These are phyloP conservation scores for Lasiodiplodia hormozganensis DNA, from an alignment of 2,329 filamentous ascomycete species.

Conservation along the genomic window DNA sequence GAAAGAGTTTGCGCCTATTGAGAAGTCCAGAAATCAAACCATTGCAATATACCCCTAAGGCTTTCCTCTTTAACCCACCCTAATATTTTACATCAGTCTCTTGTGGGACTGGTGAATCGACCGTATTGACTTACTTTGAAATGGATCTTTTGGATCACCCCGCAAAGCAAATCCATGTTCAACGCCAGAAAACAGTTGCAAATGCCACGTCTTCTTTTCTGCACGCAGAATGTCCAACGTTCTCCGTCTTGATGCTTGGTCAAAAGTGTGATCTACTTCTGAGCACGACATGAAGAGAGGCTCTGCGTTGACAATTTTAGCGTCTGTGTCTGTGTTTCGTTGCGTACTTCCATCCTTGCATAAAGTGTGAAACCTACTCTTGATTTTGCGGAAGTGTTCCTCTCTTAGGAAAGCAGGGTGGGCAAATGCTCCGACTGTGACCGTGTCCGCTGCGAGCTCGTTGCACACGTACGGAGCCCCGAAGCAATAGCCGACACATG, in stretches of 20 bases:
- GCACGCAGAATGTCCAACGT: slow-evolving; percentile 54
- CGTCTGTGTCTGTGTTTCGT: no score
- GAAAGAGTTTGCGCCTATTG: neutral
- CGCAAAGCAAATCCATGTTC: slow-evolving; percentile 46
- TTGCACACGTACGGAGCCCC: slow-evolving; percentile 55
- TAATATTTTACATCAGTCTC: no score
- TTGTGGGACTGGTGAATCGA: no score
- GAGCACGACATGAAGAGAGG: slow-evolving; percentile 41
- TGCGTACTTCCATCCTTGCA: no score
- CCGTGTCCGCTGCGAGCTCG: slow-evolving; percentile 46
- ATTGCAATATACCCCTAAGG: neutral
- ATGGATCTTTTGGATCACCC: slow-evolving; percentile 52
- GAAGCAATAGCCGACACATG: slow-evolving; percentile 51
- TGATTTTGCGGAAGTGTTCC: neutral
- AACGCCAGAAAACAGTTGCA: slow-evolving; percentile 44
- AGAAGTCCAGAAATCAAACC: neutral
- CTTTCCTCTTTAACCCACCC: neutral
- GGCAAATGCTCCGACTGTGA: slow-evolving; percentile 57
- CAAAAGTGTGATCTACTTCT: slow-evolving; percentile 55
- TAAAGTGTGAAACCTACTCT: neutral
- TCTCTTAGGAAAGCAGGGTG: slow-evolving; percentile 60
- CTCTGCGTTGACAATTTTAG: neutral
- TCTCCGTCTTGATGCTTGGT: slow-evolving; percentile 45
- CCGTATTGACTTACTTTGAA: no score
- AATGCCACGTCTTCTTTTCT: slow-evolving; percentile 44